These are phyloP conservation scores for Panaeolus papilionaceus DNA, from an alignment of 768 basidiomycete species.

Conservation along the genomic window DNA sequence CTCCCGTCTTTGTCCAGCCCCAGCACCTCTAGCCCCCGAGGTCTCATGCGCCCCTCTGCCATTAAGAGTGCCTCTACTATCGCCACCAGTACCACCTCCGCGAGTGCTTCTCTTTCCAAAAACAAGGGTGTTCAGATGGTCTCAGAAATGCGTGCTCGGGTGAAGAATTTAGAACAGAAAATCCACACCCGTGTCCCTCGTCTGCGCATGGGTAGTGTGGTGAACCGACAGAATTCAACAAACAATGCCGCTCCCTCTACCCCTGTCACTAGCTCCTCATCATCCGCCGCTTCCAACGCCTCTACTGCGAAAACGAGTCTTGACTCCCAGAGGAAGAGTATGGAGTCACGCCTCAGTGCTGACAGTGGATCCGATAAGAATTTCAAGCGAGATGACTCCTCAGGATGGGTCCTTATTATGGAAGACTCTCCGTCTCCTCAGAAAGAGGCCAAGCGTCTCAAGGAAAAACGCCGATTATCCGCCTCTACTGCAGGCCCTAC, in stretches of 20 bases:
- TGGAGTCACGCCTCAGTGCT: constrained; percentile 51
- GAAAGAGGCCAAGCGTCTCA: constrained; percentile 50
- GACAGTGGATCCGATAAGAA: constrained; percentile 52
- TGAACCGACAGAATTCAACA: constrained; percentile 52
- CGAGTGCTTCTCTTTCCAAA: constrained; percentile 59
- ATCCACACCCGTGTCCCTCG: constrained; percentile 88
- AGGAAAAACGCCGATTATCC: constrained; percentile 58
- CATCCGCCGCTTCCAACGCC: constrained; percentile 44
- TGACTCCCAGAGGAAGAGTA: constrained; percentile 50
- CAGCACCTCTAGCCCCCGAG: constrained; percentile 52
- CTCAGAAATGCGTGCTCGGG: constrained; percentile 87
- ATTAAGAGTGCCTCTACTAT: constrained; percentile 47
- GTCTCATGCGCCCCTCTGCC: constrained; percentile 52
- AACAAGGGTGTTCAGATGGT: constrained; percentile 93
- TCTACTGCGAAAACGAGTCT: constrained; percentile 51
- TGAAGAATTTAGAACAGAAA: constrained; percentile 83
- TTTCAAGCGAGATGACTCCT: constrained; percentile 62
- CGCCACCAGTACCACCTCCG: constrained; percentile 48
- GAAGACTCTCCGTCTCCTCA: constrained; percentile 81
- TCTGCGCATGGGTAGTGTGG: constrained; percentile 80
- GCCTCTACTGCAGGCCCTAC: constrained; percentile 65
- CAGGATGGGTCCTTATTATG: constrained; percentile 91
- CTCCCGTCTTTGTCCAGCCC: constrained; percentile 55
- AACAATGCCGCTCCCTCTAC: constrained; percentile 28
- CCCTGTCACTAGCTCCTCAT: constrained; percentile 40